These are phyloP conservation scores for Rhizopogon sp. DNA, from an alignment of 768 basidiomycete genomes.

Conservation along the genomic window DNA sequence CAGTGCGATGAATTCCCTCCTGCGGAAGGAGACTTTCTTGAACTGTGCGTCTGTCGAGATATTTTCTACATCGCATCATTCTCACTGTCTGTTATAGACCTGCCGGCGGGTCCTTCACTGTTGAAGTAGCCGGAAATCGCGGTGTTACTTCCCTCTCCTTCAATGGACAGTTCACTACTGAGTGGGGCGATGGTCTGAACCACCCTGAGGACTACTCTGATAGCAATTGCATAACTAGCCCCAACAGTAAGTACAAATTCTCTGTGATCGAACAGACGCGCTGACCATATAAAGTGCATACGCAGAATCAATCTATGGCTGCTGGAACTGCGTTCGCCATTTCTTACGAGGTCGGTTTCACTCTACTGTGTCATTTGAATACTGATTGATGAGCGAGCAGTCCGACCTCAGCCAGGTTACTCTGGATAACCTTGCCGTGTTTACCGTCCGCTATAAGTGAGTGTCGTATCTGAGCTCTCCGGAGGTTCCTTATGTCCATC, in stretches of 20 bases:
- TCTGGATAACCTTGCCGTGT: slow-evolving; percentile 45
- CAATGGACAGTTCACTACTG: slow-evolving; percentile 30
- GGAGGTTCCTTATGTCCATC: not conserved
- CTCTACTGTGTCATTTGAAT: not conserved
- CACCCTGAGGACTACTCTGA: slow-evolving; percentile 39
- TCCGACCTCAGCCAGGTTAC: slow-evolving; percentile 44
- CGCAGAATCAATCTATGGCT: slow-evolving; percentile 45
- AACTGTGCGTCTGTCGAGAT: slow-evolving; percentile 26
- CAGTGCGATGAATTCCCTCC: slow-evolving; percentile 47
- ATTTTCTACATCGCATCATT: not conserved
- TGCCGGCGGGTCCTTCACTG: slow-evolving; percentile 41
- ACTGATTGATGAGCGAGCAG: slow-evolving; percentile 15
- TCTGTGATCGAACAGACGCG: not conserved
- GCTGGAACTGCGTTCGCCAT: slow-evolving; percentile 56
- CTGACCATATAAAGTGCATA: slow-evolving; percentile 36
- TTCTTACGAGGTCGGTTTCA: slow-evolving; percentile 37
- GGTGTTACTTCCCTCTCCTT: slow-evolving; percentile 43
- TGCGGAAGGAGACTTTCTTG: slow-evolving; percentile 35
- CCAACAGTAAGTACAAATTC: slow-evolving; percentile 37
- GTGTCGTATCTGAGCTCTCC: slow-evolving; percentile 4
- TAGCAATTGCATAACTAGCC: slow-evolving; percentile 37
- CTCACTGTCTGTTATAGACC: slow-evolving; percentile 27
- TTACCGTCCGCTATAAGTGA: slow-evolving; percentile 45
- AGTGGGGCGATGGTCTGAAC: slow-evolving; percentile 41
- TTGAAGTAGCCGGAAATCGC: slow-evolving; percentile 46